These are phyloP conservation scores for Tilletia indica DNA, from an alignment of 1,284 basidiomycete species.

Conservation along the genomic window DNA sequence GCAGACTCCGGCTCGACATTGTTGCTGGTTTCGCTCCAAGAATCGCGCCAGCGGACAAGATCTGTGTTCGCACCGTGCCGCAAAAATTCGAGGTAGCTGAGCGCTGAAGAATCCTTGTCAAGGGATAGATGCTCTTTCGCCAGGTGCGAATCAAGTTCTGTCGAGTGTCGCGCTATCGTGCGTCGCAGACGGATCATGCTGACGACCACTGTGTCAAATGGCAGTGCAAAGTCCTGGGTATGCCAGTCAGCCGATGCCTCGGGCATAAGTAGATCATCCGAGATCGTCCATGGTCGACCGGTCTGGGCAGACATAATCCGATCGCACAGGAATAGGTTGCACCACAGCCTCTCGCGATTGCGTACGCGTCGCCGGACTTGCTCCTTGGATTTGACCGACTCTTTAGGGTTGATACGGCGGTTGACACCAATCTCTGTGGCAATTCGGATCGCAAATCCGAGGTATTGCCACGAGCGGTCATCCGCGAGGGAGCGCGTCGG, in stretches of 20 bases:
- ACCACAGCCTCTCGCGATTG: conserved; percentile 44
- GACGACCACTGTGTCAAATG: conserved; percentile 41
- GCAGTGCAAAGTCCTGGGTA: conserved; percentile 43
- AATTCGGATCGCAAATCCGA: conserved; percentile 45
- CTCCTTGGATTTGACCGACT: conserved; percentile 31
- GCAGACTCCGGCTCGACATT: conserved; percentile 15
- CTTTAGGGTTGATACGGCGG: conserved; percentile 36
- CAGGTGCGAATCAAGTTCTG: conserved; percentile 35
- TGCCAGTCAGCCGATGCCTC: conserved; percentile 41
- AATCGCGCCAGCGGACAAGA: conserved; percentile 45
- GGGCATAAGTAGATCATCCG: conserved; percentile 37
- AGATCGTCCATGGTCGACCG: conserved; percentile 44
- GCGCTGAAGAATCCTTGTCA: neutral
- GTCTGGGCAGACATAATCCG: conserved; percentile 44
- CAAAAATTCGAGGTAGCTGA: conserved; percentile 38
- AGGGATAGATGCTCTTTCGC: neutral
- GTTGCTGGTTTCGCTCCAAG: conserved; percentile 35
- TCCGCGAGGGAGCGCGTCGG: conserved; percentile 43
- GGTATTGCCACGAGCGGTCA: conserved; percentile 49
- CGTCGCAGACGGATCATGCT: conserved; percentile 43
- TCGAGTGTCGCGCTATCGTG: conserved; percentile 36
- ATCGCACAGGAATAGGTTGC: conserved; percentile 44
- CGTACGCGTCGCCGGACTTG: conserved; percentile 42
- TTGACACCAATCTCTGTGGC: conserved; percentile 50
- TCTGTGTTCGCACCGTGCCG: conserved; percentile 40